Evolutionary conservation across 108 stramenopile species (phyloP).

Genomic region (Pseudonitzschia pungens): DNA sequence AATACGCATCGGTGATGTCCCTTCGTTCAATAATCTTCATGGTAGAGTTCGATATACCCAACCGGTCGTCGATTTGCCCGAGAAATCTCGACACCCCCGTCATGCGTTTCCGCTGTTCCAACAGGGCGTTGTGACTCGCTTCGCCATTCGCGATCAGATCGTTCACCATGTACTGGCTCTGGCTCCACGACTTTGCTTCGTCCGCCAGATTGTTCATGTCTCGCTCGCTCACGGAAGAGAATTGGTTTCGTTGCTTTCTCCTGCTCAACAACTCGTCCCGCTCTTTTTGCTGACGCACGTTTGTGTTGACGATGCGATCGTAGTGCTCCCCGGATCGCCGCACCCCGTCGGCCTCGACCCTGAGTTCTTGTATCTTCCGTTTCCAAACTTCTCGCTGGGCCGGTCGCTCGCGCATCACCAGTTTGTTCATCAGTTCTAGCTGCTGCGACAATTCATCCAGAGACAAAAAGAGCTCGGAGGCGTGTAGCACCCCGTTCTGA

Average conservation of each 20-base stretch:
- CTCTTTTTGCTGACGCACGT: conserved; percentile 68
- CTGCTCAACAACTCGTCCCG: conserved; percentile 73
- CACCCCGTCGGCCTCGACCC: conserved; percentile 63
- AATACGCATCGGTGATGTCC: conserved; percentile 86
- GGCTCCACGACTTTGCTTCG: conserved; percentile 65
- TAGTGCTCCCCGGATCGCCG: conserved; percentile 68
- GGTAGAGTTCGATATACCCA: conserved; percentile 75
- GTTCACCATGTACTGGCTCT: conserved; percentile 65
- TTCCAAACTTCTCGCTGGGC: conserved; percentile 83
- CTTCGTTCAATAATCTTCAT: conserved; percentile 87
- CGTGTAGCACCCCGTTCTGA: conserved; percentile 67
- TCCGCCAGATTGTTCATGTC: conserved; percentile 70
- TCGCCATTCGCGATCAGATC: conserved; percentile 68
- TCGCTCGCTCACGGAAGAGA: conserved; percentile 35
- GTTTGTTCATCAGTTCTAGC: conserved; percentile 70
- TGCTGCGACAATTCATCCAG: conserved; percentile 77
- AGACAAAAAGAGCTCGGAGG: conserved; percentile 71
- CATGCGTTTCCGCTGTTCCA: conserved; percentile 67
- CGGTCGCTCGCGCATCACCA: conserved; percentile 72
- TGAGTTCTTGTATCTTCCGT: conserved; percentile 77
- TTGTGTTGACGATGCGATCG: conserved; percentile 67
- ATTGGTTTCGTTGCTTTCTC: conserved; percentile 35
- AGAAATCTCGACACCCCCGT: conserved; percentile 63
- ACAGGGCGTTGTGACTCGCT: conserved; percentile 54
- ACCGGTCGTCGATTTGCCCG: conserved; percentile 69